Conservation (phyloP, 148 eudicot genomes). For the Vaccinium darrowii region DNA sequence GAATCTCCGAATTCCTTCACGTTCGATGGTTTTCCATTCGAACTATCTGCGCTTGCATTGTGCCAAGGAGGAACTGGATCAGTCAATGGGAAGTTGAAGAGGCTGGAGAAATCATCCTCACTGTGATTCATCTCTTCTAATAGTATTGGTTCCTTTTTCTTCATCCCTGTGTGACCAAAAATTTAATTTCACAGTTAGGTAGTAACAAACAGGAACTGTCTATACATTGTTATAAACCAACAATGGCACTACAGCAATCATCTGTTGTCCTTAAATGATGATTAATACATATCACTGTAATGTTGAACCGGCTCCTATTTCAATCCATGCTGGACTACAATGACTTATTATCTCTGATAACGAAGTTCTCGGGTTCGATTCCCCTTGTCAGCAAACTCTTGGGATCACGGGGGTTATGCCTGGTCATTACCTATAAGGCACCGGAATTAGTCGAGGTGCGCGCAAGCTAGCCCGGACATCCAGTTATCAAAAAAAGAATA, state of each 20-base stretch:
- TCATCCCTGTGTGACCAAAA: constrained; percentile 13
- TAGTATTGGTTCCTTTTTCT: constrained; percentile 19
- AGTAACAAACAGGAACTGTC: background rate
- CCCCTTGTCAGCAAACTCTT: too few relatives aligned
- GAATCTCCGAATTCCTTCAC: constrained; percentile 25
- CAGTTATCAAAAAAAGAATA: too few relatives aligned
- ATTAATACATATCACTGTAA: background rate
- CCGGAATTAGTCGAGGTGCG: too few relatives aligned
- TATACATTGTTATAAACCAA: background rate
- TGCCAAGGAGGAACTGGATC: constrained; percentile 53
- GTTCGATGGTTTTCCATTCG: constrained; percentile 33
- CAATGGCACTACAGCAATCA: background rate
- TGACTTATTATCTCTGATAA: too few relatives aligned
- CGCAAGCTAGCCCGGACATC: too few relatives aligned
- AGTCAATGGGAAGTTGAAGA: constrained; percentile 59
- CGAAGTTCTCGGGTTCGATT: too few relatives aligned
- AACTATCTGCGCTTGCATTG: constrained; percentile 34
- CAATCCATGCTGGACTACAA: too few relatives aligned
- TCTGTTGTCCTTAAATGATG: background rate
- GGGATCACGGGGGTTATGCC: too few relatives aligned
- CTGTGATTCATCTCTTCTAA: constrained; percentile 28
- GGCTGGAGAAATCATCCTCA: constrained; percentile 64
- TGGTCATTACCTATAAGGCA: too few relatives aligned
- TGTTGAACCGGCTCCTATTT: too few relatives aligned
- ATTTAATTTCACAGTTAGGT: background rate